Evolutionary conservation across 2,329 filamentous ascomycete species (phyloP).

Genomic region (Pseudogymnoascus sp.): DNA sequence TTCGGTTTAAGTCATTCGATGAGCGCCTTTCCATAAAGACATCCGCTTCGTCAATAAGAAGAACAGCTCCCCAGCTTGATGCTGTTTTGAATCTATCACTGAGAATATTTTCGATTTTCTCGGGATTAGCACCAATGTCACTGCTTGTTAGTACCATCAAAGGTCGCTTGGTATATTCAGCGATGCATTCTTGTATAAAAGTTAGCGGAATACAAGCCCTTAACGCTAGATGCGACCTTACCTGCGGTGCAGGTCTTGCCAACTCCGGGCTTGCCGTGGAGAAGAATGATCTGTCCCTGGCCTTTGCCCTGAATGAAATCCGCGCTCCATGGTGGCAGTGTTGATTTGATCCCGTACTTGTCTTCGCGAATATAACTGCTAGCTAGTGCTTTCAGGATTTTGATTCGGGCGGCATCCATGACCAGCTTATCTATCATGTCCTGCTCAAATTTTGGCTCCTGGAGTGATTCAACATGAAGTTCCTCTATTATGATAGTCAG

Average conservation of each 20-base stretch:
- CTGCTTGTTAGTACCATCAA: slow-evolving; percentile 26
- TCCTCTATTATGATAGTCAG: slow-evolving; percentile 14
- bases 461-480: slow-evolving; percentile 21
- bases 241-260: slow-evolving; percentile 24
- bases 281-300: slow-evolving; percentile 9
- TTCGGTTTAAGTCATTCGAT: slow-evolving; percentile 21
- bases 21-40: slow-evolving; percentile 27
- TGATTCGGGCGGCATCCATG: slow-evolving; percentile 22
- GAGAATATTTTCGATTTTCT: not conserved
- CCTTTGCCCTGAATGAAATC: slow-evolving; percentile 11
- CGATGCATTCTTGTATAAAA: slow-evolving; percentile 27
- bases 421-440: slow-evolving; percentile 14
- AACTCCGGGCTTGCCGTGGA: slow-evolving; percentile 12
- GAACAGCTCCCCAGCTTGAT: slow-evolving; percentile 21
- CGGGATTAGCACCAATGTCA: slow-evolving; percentile 20
- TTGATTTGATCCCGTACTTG: slow-evolving; percentile 13
- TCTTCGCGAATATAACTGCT: slow-evolving; percentile 9
- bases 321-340: not conserved
- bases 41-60: slow-evolving; percentile 30
- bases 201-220: not conserved
- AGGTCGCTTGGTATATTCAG: slow-evolving; percentile 24
- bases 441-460: slow-evolving; percentile 15
- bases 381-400: slow-evolving; percentile 21
- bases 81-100: slow-evolving; percentile 18
- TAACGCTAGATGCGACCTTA: slow-evolving; percentile 9